Base-by-base conservation (phyloP, 257 asterid genomes). In the Solanum neorickii region DNA sequence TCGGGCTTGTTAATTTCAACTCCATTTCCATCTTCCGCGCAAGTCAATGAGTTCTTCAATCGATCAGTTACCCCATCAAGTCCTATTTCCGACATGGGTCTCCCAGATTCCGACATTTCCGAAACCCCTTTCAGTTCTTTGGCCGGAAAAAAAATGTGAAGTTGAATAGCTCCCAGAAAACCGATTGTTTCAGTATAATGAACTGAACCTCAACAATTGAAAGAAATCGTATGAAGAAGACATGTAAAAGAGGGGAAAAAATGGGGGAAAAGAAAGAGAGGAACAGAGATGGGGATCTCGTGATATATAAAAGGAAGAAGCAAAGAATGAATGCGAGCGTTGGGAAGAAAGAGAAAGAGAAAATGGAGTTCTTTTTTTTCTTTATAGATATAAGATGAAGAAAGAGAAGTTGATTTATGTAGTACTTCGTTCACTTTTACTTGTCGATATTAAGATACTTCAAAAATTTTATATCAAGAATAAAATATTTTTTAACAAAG, bases 281-380 rank as follows among this genome's bases (percentile, higher is more conserved):
- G 86, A 59, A 90, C 87, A 88, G 88, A 91, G 74, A 92, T 87
- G 94, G 94, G 93, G 97, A 94, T 95, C 95, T 92, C 94, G 96
- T 94, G 97, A 76, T 76, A 94, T 76, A 94, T 87, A 86, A 90
- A 91, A 87, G 92, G 92, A 83, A 62, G 89, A 91, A 93, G 90
- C 92, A 88, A 91, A 87, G 94, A 92, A 92, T 93, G 95, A 92
- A 92, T 92, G 94, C 88, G 94, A 91, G 92, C 88, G 93, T 76
- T 82, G 89, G 92, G 91, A 83, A 88, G 90, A 87, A 93, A 88
- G 31, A 72, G 88, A 83, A 14, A 14, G 59, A 52, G 87, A 77
- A 52, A 87, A 3, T 60, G 69, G 41, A 37, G 6, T 16, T 5
- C 5, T 46, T 13, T 52, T 87, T 90, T 25, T 68, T 20, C 10